Base-by-base conservation (phyloP, 495 filamentous ascomycete genomes). In the Penicillium simplicissimum region DNA sequence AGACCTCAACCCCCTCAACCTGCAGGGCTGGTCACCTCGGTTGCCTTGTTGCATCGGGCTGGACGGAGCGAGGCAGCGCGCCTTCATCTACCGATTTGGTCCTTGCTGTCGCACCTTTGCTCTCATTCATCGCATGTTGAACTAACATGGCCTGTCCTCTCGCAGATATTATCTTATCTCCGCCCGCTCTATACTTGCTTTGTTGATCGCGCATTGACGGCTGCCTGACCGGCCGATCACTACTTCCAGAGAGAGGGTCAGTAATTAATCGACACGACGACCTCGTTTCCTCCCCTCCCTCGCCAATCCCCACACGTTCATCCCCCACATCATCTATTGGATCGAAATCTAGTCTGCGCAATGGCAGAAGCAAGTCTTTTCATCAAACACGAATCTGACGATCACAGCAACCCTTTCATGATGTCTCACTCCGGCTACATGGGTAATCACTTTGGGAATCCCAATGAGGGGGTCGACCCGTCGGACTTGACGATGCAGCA, bases 361-460 rank as follows among this genome's bases (percentile, higher is more conserved):
- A 76, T 80, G 76, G 69, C 71, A 42, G 75, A 76, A 70, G 70
- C 75, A 61, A 82, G 82, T 70, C 85, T 89, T 55, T 92, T 84
- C 74, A 91, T 93, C 74, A 93, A 93, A 75, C 82, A 87, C 75
- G 90, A 93, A 76, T 85, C 87, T 57, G 83, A 90, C 75, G 87
- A 91, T 63, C 81, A 83, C 64, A 77, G 75, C 66, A 87, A 70
- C 53, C 70, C 72, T 48, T 81, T 81, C 68, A 81, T 79, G 70
- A 83, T 85, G 71, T 78, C 77, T 67, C 82, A 87, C 57, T 81
- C 81, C 69, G 79, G 81, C 61, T 90, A 84, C 53, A 85, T 90
- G 81, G 71, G 80, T 28, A 84, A 87, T 59, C 89, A 92, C 61
- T 93, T 91, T 71, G 85, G 85, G 52, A 75, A 76, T 66, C 83